Percentiles rank a stretch among this genome's conserved stretches.
These are phyloP conservation scores for Haematococcus lacustris DNA, from an alignment of 139 green algal genomes.

Conservation along the genomic window DNA sequence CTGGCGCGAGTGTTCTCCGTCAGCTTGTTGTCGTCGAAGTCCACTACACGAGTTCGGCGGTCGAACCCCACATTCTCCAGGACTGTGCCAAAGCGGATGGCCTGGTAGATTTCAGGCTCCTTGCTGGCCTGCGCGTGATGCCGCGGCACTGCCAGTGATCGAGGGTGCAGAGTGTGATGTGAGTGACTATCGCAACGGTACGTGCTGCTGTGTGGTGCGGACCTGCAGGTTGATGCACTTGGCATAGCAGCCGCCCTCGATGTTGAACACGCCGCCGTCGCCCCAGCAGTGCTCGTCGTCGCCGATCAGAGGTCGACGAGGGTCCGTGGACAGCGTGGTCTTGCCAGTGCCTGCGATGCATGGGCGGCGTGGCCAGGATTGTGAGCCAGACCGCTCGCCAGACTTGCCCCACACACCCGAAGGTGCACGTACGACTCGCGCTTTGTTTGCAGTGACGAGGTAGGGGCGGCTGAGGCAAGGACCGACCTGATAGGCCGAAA, in stretches of 20 bases:
- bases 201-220: too few relatives aligned
- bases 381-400: too few relatives aligned
- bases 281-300: conserved; percentile 94
- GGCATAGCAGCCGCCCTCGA: conserved; percentile 94
- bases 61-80: conserved; percentile 90
- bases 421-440: too few relatives aligned
- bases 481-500: conserved; percentile 69
- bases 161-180: too few relatives aligned
- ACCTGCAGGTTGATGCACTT: conserved; percentile 71
- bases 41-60: conserved; percentile 48
- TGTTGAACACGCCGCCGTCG: conserved; percentile 85
- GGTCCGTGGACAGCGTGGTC: conserved; percentile 72
- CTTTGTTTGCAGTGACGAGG: too few relatives aligned
- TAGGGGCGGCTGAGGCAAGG: too few relatives aligned
- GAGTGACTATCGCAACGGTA: too few relatives aligned
- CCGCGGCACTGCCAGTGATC: too few relatives aligned
- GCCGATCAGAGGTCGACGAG: conserved; percentile 72
- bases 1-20: conserved; percentile 48
- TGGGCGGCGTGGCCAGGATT: neutral
- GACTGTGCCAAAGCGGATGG: conserved; percentile 57
- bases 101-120: conserved; percentile 88
- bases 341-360: conserved; percentile 70
- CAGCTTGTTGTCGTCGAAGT: conserved; percentile 49
- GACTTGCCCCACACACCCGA: too few relatives aligned
- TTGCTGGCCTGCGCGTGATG: conserved; percentile 30